These are phyloP conservation scores for Aristolochia fimbriata DNA, from an alignment of 164 flowering plant species.

Conservation along the genomic window DNA sequence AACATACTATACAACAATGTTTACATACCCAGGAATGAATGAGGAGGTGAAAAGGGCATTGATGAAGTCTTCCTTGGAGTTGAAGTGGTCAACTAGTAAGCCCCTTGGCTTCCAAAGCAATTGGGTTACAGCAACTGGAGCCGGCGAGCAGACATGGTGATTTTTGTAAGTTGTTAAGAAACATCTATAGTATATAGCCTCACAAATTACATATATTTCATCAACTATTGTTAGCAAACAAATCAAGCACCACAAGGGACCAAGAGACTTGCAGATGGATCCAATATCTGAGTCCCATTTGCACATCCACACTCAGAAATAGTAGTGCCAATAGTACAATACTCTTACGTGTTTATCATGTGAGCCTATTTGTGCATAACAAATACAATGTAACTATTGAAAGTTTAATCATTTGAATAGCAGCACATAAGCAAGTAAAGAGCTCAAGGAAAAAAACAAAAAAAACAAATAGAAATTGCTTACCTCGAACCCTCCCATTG, in stretches of 20 bases:
- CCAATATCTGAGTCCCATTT: no score
- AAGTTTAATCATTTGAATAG: no score
- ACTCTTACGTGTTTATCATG: no score
- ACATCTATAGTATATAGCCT: no score
- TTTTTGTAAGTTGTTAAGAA: no score
- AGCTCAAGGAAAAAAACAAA: neutral
- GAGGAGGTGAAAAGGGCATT: slow-evolving; percentile 89
- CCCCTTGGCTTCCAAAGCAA: slow-evolving; percentile 86
- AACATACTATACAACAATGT: neutral
- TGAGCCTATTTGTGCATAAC: no score
- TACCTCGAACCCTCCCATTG: slow-evolving; percentile 92
- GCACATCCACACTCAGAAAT: no score
- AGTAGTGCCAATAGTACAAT: no score
- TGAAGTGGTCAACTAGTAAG: slow-evolving; percentile 84
- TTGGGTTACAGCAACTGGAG: slow-evolving; percentile 87
- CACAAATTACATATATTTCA: no score
- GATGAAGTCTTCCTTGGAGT: slow-evolving; percentile 86
- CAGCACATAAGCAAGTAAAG: neutral
- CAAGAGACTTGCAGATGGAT: no score
- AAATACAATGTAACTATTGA: no score
- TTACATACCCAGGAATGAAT: slow-evolving; percentile 80
- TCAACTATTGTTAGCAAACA: neutral
- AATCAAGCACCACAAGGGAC: no score
- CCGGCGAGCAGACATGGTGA: slow-evolving; percentile 4
- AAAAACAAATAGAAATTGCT: slow-evolving; percentile 13